Conservation (phyloP, 1,284 basidiomycete genomes). For the Lignosus rhinocerotis region DNA sequence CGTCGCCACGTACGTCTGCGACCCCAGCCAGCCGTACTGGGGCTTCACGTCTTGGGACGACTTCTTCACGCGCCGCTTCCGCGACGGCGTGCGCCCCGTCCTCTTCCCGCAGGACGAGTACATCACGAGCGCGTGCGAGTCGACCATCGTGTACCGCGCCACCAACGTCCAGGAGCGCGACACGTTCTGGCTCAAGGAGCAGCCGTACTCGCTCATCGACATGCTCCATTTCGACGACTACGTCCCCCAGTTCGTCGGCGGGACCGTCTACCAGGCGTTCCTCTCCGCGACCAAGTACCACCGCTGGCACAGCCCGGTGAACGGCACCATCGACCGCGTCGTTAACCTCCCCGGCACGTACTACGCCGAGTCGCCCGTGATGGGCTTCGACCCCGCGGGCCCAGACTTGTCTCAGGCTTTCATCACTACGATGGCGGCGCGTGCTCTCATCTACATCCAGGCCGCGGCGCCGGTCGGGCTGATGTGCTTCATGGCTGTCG, state of each 20-base stretch:
- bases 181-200: constrained; percentile 48
- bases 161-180: constrained; percentile 37
- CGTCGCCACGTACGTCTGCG: constrained; percentile 42
- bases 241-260: constrained; percentile 39
- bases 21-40: constrained; percentile 38
- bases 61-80: constrained; percentile 51
- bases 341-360: constrained; percentile 41
- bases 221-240: constrained; percentile 39
- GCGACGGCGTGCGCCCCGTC: constrained; percentile 40
- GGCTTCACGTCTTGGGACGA: constrained; percentile 56
- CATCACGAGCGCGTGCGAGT: constrained; percentile 49
- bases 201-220: constrained; percentile 44
- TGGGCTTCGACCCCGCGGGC: constrained; percentile 18
- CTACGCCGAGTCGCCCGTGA: constrained; percentile 33
- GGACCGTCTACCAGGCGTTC: constrained; percentile 48
- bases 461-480: constrained; percentile 41
- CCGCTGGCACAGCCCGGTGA: constrained; percentile 45
- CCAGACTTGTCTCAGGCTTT: constrained; percentile 35
- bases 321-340: constrained; percentile 39
- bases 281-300: constrained; percentile 44
- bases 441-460: constrained; percentile 43
- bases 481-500: constrained; percentile 42
- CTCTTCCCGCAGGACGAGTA: background rate
- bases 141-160: constrained; percentile 40
- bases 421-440: constrained; percentile 39